These are phyloP conservation scores for Tubosaeta sp. DNA, from an alignment of 768 basidiomycete species.

Conservation along the genomic window DNA sequence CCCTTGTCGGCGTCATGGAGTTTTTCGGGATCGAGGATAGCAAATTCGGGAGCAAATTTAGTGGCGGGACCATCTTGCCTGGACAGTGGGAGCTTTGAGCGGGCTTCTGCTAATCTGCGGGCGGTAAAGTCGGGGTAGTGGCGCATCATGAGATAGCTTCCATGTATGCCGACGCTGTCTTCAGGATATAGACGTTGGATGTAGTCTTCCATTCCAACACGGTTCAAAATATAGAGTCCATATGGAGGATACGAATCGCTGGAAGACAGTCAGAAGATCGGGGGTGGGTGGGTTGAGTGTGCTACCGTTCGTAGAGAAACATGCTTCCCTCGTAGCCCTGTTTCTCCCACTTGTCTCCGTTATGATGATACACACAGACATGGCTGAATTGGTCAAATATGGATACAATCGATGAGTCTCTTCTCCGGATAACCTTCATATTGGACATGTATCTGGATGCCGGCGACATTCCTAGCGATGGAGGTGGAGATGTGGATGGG, in stretches of 20 bases:
- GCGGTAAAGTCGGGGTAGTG: slow-evolving; percentile 67
- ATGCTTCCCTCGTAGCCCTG: slow-evolving; percentile 84
- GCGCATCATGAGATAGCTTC: slow-evolving; percentile 68
- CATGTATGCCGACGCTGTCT: slow-evolving; percentile 60
- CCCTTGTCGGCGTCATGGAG: slow-evolving; percentile 51
- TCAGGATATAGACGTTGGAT: slow-evolving; percentile 72
- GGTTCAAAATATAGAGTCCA: slow-evolving; percentile 81
- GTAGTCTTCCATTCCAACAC: slow-evolving; percentile 76
- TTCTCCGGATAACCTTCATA: slow-evolving; percentile 72
- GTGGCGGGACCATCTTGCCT: slow-evolving; percentile 31
- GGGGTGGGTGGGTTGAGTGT: neutral
- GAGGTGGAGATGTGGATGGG: slow-evolving; percentile 7
- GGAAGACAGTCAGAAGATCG: slow-evolving; percentile 3
- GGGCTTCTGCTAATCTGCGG: slow-evolving; percentile 39
- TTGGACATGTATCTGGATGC: slow-evolving; percentile 68
- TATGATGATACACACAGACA: slow-evolving; percentile 77
- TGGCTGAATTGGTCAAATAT: slow-evolving; percentile 89
- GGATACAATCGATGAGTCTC: slow-evolving; percentile 73
- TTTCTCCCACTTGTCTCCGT: slow-evolving; percentile 76
- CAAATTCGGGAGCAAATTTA: slow-evolving; percentile 51
- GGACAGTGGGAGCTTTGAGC: slow-evolving; percentile 19
- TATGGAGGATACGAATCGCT: slow-evolving; percentile 79
- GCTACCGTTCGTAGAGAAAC: slow-evolving; percentile 81
- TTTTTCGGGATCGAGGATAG: slow-evolving; percentile 39
- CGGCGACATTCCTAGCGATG: slow-evolving; percentile 51